These are phyloP conservation scores for Aspergillus alliaceus DNA, from an alignment of 2,329 filamentous ascomycete genomes.

Conservation along the genomic window DNA sequence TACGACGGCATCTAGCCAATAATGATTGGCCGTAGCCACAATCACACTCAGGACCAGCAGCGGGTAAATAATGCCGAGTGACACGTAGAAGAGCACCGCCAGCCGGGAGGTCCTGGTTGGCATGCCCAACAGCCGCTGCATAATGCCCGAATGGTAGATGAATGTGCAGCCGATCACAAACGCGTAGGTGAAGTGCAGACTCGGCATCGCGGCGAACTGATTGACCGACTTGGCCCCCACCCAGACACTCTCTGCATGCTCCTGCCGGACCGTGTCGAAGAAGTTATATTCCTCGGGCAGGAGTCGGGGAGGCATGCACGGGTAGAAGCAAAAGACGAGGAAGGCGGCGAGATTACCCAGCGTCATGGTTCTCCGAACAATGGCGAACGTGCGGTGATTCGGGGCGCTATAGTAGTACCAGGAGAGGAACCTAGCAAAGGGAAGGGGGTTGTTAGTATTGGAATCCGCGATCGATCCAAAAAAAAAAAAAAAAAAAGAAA, in stretches of 20 bases:
- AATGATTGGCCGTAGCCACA: conserved; percentile 60
- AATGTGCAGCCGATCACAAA: conserved; percentile 57
- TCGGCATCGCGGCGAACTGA: conserved; percentile 59
- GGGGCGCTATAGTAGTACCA: conserved; percentile 45
- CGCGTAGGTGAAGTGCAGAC: conserved; percentile 58
- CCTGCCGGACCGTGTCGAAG: conserved; percentile 61
- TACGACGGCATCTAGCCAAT: conserved; percentile 56
- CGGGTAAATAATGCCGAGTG: conserved; percentile 51
- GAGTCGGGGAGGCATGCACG: conserved; percentile 64
- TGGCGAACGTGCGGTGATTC: conserved; percentile 54
- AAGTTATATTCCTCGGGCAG: conserved; percentile 62
- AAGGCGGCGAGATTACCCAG: conserved; percentile 63
- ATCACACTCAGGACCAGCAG: conserved; percentile 52
- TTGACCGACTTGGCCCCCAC: conserved; percentile 59
- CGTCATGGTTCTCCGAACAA: conserved; percentile 60
- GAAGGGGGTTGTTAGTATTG: neutral
- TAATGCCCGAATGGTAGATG: conserved; percentile 53
- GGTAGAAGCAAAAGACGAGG: conserved; percentile 61
- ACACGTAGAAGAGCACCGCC: conserved; percentile 47
- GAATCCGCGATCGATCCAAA: neutral
- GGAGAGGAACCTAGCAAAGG: conserved; percentile 34
- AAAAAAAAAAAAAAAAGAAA: too few species aligned
- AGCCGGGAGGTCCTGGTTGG: conserved; percentile 42
- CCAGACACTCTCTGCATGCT: conserved; percentile 55
- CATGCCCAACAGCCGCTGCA: conserved; percentile 45